Evolutionary conservation across 179 eudicot genomes (phyloP).

Genomic region (Nepenthes alata): DNA sequence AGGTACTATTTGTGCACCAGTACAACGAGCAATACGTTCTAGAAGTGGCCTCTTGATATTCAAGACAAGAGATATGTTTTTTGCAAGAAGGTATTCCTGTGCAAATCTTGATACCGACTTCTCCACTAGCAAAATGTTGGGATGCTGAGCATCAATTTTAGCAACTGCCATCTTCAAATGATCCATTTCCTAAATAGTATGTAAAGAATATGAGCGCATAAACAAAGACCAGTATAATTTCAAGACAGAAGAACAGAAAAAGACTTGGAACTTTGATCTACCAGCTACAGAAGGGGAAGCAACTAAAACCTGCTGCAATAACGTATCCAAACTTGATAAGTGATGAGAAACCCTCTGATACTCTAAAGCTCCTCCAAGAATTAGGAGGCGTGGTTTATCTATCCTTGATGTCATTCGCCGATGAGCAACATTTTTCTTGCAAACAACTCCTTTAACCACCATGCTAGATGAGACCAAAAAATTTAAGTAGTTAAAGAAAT

Average conservation of each 20-base stretch:
- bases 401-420: slow-evolving; percentile 40
- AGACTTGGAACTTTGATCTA: neutral
- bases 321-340: slow-evolving; percentile 39
- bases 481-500: neutral
- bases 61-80: slow-evolving; percentile 35
- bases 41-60: slow-evolving; percentile 37
- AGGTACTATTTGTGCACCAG: slow-evolving; percentile 40
- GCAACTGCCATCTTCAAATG: slow-evolving; percentile 47
- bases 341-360: slow-evolving; percentile 41
- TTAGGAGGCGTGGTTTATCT: slow-evolving; percentile 30
- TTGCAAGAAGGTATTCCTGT: slow-evolving; percentile 38
- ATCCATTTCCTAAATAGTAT: slow-evolving; percentile 35
- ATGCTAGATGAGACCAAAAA: slow-evolving; percentile 11
- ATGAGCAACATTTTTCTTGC: slow-evolving; percentile 52
- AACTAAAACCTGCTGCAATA: slow-evolving; percentile 31
- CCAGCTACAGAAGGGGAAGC: slow-evolving; percentile 4
- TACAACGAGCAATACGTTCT: slow-evolving; percentile 43
- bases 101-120: slow-evolving; percentile 45
- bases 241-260: neutral
- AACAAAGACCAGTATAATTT: neutral
- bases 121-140: slow-evolving; percentile 38
- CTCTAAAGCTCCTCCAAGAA: slow-evolving; percentile 48
- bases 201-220: slow-evolving; percentile 6
- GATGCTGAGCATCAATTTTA: slow-evolving; percentile 34
- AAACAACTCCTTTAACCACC: slow-evolving; percentile 44